Conservation (phyloP, 164 flowering plant genomes). For the Annona cherimola region DNA sequence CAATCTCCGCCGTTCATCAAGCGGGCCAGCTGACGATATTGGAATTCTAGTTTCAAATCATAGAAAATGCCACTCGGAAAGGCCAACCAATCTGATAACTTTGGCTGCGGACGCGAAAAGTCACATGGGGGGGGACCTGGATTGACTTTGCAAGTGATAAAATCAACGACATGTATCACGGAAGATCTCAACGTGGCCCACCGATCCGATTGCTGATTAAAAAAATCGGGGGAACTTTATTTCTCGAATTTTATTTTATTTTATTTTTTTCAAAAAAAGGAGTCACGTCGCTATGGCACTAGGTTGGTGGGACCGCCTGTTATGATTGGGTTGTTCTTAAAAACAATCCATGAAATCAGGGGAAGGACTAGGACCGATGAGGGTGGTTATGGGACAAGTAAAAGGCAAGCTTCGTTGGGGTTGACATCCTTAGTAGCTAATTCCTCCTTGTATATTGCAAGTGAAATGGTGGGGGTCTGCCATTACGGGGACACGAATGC, state of each 20-base stretch:
- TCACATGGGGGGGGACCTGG: neutral
- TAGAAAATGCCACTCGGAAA: neutral
- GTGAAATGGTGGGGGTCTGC: constrained; percentile 2
- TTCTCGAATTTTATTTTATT: too few relatives aligned
- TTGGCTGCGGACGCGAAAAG: neutral
- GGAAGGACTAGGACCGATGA: constrained; percentile 1
- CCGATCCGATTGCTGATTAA: neutral
- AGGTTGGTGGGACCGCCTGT: neutral
- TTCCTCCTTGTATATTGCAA: neutral
- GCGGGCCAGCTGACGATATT: neutral
- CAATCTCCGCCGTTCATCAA: neutral
- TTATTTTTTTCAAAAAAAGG: neutral
- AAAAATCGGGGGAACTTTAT: neutral
- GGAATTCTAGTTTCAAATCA: neutral
- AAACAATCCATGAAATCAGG: neutral
- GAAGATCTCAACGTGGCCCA: neutral
- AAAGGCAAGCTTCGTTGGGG: neutral
- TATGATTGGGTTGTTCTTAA: neutral
- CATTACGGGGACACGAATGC: constrained; percentile 1
- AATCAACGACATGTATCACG: neutral
- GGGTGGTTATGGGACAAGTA: neutral
- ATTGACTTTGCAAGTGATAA: neutral
- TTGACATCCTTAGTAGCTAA: neutral
- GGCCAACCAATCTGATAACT: neutral
- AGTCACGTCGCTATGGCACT: neutral